A percentile compares a stretch with the other conserved stretches of the same genome.
Evolutionary conservation across 805 yeast genomes (phyloP).

Genomic region (Ogataea sp.): DNA sequence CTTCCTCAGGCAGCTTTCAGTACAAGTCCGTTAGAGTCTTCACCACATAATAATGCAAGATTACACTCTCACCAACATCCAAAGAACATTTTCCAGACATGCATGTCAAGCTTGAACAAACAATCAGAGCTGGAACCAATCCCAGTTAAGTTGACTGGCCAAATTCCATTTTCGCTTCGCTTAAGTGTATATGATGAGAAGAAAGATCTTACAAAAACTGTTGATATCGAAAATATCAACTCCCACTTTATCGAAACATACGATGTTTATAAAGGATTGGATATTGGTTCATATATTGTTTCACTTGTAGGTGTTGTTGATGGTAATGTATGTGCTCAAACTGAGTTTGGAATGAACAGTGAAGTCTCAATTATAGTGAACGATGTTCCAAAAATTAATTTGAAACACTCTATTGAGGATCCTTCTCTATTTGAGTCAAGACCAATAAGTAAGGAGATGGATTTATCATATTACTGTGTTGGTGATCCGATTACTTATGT

Average conservation of each 20-base stretch:
- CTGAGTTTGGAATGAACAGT: constrained; percentile 26
- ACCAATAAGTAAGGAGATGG: not conserved
- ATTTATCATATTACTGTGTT: constrained; percentile 58
- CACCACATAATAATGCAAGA: constrained; percentile 1
- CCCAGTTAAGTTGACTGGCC: constrained; percentile 47
- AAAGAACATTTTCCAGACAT: constrained; percentile 17
- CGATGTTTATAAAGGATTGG: constrained; percentile 41
- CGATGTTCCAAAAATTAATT: constrained; percentile 75
- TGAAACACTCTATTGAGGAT: constrained; percentile 27
- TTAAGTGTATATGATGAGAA: constrained; percentile 54
- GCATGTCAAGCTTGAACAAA: constrained; percentile 19
- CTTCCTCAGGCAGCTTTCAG: constrained; percentile 46
- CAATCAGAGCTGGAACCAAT: constrained; percentile 36
- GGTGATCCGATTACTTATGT: constrained; percentile 83
- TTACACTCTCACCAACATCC: constrained; percentile 4
- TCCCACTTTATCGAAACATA: constrained; percentile 27
- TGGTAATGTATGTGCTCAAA: constrained; percentile 58
- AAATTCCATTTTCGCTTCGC: constrained; percentile 52
- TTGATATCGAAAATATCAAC: constrained; percentile 36
- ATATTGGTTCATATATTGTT: constrained; percentile 65
- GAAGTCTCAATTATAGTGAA: constrained; percentile 49
- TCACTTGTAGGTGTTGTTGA: constrained; percentile 54
- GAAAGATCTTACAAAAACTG: constrained; percentile 41
- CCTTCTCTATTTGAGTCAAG: not conserved
- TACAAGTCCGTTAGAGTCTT: not conserved